A percentile compares a stretch with the other conserved stretches of the same genome.
These are phyloP conservation scores for Tilletia horrida DNA, from an alignment of 1,284 basidiomycete species.

Conservation along the genomic window DNA sequence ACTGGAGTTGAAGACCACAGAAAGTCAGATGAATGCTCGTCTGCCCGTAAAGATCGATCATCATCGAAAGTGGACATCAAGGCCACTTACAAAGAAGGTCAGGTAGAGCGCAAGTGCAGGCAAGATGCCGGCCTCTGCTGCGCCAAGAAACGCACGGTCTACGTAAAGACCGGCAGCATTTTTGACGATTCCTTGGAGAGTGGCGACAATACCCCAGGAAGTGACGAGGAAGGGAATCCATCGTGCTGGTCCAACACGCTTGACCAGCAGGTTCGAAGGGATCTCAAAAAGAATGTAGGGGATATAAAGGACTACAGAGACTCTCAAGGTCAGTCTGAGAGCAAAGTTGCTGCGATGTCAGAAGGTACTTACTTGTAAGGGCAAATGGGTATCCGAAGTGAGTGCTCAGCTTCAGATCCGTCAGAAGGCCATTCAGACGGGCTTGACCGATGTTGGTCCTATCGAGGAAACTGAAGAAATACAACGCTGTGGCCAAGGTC, in stretches of 20 bases:
- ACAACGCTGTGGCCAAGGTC: conserved; percentile 38
- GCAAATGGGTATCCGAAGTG: conserved; percentile 9
- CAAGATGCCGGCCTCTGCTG: conserved; percentile 35
- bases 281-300: conserved; percentile 22
- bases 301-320: conserved; percentile 38
- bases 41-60: neutral
- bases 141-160: conserved; percentile 45
- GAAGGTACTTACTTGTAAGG: conserved; percentile 1
- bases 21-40: neutral
- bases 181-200: conserved; percentile 40
- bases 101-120: conserved; percentile 39
- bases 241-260: conserved; percentile 32
- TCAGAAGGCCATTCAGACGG: conserved; percentile 33
- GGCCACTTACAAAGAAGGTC: conserved; percentile 37
- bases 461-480: conserved; percentile 38
- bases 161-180: conserved; percentile 41
- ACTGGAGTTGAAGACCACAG: conserved; percentile 8
- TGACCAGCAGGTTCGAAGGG: conserved; percentile 20
- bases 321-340: neutral
- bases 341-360: neutral
- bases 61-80: no score
- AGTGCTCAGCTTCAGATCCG: conserved; percentile 27
- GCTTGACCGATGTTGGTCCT: conserved; percentile 45
- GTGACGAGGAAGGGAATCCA: conserved; percentile 44
- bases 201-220: conserved; percentile 42